Evolutionary conservation across 805 yeast genomes (phyloP).

Genomic region (Pichia californica): DNA sequence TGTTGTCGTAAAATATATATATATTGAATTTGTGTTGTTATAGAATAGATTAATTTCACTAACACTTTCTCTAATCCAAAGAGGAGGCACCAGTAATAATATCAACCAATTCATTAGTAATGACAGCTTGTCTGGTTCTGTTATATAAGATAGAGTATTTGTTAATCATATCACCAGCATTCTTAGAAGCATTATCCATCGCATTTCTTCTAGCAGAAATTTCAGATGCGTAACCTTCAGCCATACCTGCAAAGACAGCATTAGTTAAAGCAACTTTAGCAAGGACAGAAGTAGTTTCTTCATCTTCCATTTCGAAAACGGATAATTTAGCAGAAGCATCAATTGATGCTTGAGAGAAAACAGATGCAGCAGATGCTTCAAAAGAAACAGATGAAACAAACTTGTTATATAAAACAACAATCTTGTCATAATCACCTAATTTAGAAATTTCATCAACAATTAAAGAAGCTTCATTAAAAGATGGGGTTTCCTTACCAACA

Average conservation of each 20-base stretch:
- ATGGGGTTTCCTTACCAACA: constrained; percentile 96
- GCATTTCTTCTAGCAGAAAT: constrained; percentile 98
- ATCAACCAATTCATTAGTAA: constrained; percentile 98
- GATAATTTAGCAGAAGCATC: constrained; percentile 81
- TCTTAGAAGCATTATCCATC: constrained; percentile 99
- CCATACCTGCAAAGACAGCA: constrained; percentile 83
- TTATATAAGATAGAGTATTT: constrained; percentile 95
- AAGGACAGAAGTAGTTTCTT: constrained; percentile 57
- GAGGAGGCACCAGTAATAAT: constrained; percentile 99
- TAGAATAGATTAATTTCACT: too few relatives aligned
- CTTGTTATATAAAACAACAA: constrained; percentile 81
- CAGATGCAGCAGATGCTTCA: constrained; percentile 68
- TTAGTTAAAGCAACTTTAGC: constrained; percentile 87
- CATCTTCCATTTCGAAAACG: constrained; percentile 73
- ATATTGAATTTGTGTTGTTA: not conserved
- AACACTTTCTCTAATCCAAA: constrained; percentile 53
- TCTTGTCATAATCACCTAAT: constrained; percentile 64
- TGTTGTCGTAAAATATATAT: not conserved
- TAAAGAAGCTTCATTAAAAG: constrained; percentile 81
- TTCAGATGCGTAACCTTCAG: constrained; percentile 98
- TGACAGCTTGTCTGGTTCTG: constrained; percentile 99
- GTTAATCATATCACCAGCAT: constrained; percentile 98
- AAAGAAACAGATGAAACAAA: constrained; percentile 85
- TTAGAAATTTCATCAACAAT: constrained; percentile 77
- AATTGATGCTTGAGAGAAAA: constrained; percentile 64